Evolutionary conservation across 2,329 filamentous ascomycete genomes (phyloP).

Genomic region (Apiospora arundinis): DNA sequence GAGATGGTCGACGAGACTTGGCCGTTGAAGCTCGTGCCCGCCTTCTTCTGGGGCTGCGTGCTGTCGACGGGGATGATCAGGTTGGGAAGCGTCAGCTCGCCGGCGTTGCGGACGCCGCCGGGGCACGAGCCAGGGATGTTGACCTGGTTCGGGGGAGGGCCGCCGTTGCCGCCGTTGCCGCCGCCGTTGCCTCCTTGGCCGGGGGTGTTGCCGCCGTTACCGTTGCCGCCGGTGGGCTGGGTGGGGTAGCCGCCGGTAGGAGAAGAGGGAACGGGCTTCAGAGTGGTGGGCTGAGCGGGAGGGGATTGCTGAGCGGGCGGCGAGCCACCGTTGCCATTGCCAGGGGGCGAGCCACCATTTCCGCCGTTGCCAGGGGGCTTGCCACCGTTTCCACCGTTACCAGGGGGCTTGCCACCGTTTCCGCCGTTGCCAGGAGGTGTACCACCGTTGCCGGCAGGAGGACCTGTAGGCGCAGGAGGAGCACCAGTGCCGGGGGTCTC

Average conservation of each 20-base stretch:
- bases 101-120: conserved; percentile 8
- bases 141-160: conserved; percentile 19
- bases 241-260: not conserved
- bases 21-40: conserved; percentile 63
- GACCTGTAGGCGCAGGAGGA: not conserved
- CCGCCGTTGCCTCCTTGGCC: not conserved
- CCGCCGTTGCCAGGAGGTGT: too few species aligned
- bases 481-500: not conserved
- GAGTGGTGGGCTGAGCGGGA: not conserved
- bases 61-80: conserved; percentile 62
- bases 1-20: conserved; percentile 58
- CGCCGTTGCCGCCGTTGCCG: not conserved
- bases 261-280: not conserved
- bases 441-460: not conserved
- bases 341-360: too few species aligned
- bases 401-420: too few species aligned
- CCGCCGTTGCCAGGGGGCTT: too few species aligned
- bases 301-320: not conserved
- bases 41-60: conserved; percentile 54
- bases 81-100: conserved; percentile 21
- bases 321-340: not conserved
- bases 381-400: too few species aligned
- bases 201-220: not conserved
- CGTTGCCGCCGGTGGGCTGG: not conserved
- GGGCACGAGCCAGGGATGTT: conserved; percentile 29